Conservation (phyloP, 768 basidiomycete species). For the Lentinula boryana region DNA sequence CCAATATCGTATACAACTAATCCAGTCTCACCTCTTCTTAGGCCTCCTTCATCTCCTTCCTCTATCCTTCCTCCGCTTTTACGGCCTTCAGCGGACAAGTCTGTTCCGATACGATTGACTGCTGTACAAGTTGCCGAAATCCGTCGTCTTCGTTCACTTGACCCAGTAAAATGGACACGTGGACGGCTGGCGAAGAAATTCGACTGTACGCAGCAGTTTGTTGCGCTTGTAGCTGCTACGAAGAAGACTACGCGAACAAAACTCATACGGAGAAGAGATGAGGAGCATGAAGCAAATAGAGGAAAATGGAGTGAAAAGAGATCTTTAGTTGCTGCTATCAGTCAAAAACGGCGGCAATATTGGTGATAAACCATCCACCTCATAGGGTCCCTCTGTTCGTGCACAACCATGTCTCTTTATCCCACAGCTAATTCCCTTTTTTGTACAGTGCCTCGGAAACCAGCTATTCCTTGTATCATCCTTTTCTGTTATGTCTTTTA, state of each 20-base stretch:
- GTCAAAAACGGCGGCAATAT: slow-evolving; percentile 59
- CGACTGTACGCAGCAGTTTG: slow-evolving; percentile 62
- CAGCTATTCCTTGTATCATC: not conserved
- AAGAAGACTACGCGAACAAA: slow-evolving; percentile 41
- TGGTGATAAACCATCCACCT: slow-evolving; percentile 44
- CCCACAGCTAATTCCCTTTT: not conserved
- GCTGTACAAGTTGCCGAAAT: slow-evolving; percentile 52
- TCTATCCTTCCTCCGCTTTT: slow-evolving; percentile 42
- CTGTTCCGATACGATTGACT: slow-evolving; percentile 34
- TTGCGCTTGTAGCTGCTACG: slow-evolving; percentile 59
- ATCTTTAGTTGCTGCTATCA: slow-evolving; percentile 53
- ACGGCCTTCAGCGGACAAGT: slow-evolving; percentile 32
- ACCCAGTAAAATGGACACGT: slow-evolving; percentile 59
- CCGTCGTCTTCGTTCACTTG: slow-evolving; percentile 44
- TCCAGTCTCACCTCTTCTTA: slow-evolving; percentile 69
- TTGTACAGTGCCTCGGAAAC: not conserved
- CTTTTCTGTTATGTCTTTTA: not conserved
- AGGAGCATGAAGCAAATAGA: slow-evolving; percentile 38
- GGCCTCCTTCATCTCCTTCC: slow-evolving; percentile 22
- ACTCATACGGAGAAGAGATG: slow-evolving; percentile 37
- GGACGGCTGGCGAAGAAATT: slow-evolving; percentile 71
- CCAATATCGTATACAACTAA: slow-evolving; percentile 65
- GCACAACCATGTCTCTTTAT: not conserved
- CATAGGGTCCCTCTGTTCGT: not conserved
- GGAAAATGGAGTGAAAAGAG: slow-evolving; percentile 71